Base-by-base conservation (phyloP, 1,139 yeast genomes). In the Blastobotrys elegans region DNA sequence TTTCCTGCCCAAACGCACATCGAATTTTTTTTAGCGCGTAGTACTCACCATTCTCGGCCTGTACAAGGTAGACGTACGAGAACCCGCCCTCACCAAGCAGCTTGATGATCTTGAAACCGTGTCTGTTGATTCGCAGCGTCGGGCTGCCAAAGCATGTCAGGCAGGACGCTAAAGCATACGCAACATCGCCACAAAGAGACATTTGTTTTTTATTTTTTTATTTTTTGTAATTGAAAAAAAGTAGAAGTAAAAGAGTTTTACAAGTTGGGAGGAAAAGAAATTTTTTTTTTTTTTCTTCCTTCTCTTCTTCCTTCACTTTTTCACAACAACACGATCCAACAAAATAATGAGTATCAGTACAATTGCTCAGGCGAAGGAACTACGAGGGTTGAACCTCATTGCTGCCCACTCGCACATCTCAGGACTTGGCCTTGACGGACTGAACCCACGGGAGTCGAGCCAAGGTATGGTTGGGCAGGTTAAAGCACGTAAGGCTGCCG, bases 391-490 rank as follows among this genome's bases (percentile, higher is more conserved):
- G 46, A 69, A 68, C 50, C 61, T 70, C 45, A 85, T 92, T 59
- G 97, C 97, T 3, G 96, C 97, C 18, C 99, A 94, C 65, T 89
- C 97, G 7, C 99, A 94, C 66, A 92, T 94, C 65, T 75, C 90
- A 4, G 98, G 98, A 1, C 75, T 94, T 31, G 99, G 99, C 14
- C 77, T 94, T 47, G 97, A 90, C 67, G 80, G 84, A 57, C 73
- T 94, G 57, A 87, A 84, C 60, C 97, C 97, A 32, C 76, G 86
- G 57, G 83, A 78, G 54, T 67, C 75, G 17, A 75, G 85, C 38
- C 95, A 92, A 64, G 99, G 99, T 20, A 88, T 94, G 97, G 97
- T 94, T 46, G 99, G 99, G 20, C 99, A 94, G 70, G 64, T 84
- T 53, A 83, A 84, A 62, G 98, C 98, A 6, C 81, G 99, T 66